Evolutionary conservation across 108 stramenopile species (phyloP).

Genomic region (Mayamaea pseudoterrestris): DNA sequence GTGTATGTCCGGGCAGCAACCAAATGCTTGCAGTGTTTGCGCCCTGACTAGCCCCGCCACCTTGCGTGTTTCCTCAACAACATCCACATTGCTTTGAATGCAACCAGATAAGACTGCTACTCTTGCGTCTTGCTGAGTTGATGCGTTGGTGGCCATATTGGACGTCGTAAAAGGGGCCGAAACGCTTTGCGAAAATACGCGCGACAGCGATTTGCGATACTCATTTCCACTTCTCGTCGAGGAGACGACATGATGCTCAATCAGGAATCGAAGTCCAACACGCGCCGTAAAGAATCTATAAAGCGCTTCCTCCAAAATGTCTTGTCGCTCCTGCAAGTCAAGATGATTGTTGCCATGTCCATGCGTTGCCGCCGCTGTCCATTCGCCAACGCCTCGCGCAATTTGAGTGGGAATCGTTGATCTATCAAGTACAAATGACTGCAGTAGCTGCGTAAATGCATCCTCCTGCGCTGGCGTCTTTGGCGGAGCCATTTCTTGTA

Average conservation of each 20-base stretch:
- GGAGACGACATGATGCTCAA: slow-evolving; percentile 80
- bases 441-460: slow-evolving; percentile 40
- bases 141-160: background rate
- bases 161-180: slow-evolving; percentile 19
- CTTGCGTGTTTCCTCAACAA: slow-evolving; percentile 40
- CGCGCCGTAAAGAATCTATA: slow-evolving; percentile 86
- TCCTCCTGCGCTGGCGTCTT: slow-evolving; percentile 43
- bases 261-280: slow-evolving; percentile 80
- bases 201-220: slow-evolving; percentile 17
- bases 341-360: slow-evolving; percentile 2
- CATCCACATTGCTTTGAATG: slow-evolving; percentile 68
- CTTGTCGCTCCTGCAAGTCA: slow-evolving; percentile 14
- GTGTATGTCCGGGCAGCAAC: slow-evolving; percentile 53
- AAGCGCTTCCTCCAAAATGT: slow-evolving; percentile 82
- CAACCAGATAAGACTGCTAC: slow-evolving; percentile 26
- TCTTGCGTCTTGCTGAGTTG: background rate
- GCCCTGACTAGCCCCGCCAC: slow-evolving; percentile 41
- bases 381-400: slow-evolving; percentile 43
- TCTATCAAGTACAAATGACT: slow-evolving; percentile 46
- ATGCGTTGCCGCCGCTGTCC: slow-evolving; percentile 10
- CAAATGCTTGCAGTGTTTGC: slow-evolving; percentile 19
- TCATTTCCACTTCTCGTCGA: slow-evolving; percentile 15
- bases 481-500: slow-evolving; percentile 45
- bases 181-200: too few species aligned
- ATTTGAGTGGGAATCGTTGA: slow-evolving; percentile 66